These are phyloP conservation scores for Delphinella strobiligena DNA, from an alignment of 2,329 filamentous ascomycete species.

Conservation along the genomic window DNA sequence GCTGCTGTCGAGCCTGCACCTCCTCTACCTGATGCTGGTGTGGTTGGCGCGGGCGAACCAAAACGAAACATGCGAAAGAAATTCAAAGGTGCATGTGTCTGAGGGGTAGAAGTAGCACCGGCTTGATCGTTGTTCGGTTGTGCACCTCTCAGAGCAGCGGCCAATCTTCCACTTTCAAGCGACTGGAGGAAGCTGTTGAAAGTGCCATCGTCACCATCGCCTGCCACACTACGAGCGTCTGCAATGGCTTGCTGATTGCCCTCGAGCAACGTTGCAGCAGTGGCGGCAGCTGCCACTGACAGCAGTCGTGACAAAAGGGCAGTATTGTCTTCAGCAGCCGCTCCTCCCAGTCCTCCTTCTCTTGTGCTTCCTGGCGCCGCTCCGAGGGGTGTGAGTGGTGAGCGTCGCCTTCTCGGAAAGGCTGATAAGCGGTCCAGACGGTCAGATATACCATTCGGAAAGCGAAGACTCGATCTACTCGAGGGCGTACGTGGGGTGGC, in stretches of 20 bases:
- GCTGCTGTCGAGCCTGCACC: slow-evolving; percentile 1
- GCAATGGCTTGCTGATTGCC: slow-evolving; percentile 43
- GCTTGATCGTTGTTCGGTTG: slow-evolving; percentile 26
- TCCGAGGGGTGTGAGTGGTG: neutral
- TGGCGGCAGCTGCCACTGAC: slow-evolving; percentile 51
- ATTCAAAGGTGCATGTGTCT: slow-evolving; percentile 42
- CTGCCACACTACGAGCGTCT: slow-evolving; percentile 42
- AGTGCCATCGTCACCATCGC: slow-evolving; percentile 46
- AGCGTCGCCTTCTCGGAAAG: neutral
- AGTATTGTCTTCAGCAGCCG: slow-evolving; percentile 47
- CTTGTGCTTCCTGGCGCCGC: slow-evolving; percentile 18
- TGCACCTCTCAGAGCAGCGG: slow-evolving; percentile 42
- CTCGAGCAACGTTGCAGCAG: slow-evolving; percentile 53
- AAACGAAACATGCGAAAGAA: slow-evolving; percentile 60
- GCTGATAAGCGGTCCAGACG: slow-evolving; percentile 17
- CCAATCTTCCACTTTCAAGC: slow-evolving; percentile 46
- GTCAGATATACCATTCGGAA: slow-evolving; percentile 15
- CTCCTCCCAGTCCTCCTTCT: slow-evolving; percentile 42
- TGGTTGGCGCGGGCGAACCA: slow-evolving; percentile 35
- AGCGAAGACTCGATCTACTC: slow-evolving; percentile 9
- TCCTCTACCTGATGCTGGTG: slow-evolving; percentile 12
- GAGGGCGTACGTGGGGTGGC: slow-evolving; percentile 10
- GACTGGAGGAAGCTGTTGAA: slow-evolving; percentile 52
- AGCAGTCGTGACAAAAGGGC: slow-evolving; percentile 49
- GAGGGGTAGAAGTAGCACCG: slow-evolving; percentile 19